Conservation (phyloP, 805 yeast species). For the Blastobotrys muscicola region DNA sequence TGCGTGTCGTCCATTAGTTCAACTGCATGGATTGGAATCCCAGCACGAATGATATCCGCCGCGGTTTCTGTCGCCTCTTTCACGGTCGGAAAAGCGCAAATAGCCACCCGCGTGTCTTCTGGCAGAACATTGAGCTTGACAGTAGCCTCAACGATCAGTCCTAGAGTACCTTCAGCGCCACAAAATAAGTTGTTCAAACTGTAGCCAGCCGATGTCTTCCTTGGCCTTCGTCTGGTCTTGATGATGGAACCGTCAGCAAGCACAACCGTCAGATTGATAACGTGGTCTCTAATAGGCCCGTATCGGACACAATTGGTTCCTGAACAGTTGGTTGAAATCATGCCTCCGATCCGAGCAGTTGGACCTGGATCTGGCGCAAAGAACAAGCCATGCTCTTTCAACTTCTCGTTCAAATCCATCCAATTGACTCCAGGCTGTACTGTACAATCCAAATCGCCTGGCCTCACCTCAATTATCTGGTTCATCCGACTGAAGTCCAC, state of each 20-base stretch:
- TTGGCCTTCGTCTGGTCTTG: conserved; percentile 65
- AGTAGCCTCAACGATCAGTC: conserved; percentile 70
- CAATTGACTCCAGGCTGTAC: conserved; percentile 78
- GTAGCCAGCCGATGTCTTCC: conserved; percentile 74
- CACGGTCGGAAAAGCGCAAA: conserved; percentile 58
- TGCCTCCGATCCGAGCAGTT: conserved; percentile 73
- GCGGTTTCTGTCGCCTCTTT: conserved; percentile 66
- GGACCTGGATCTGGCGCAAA: conserved; percentile 79
- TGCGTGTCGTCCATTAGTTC: conserved; percentile 65
- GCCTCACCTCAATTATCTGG: conserved; percentile 45
- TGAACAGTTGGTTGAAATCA: conserved; percentile 68
- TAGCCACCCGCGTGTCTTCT: conserved; percentile 52
- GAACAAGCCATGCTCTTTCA: conserved; percentile 38
- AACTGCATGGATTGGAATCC: conserved; percentile 63
- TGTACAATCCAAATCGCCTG: conserved; percentile 56
- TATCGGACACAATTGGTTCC: conserved; percentile 73
- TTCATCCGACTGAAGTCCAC: conserved; percentile 55
- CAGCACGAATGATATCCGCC: conserved; percentile 48
- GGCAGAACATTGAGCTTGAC: conserved; percentile 61
- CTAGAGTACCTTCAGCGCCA: conserved; percentile 75
- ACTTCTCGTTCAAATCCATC: conserved; percentile 53
- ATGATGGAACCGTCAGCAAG: conserved; percentile 72
- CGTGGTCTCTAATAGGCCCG: conserved; percentile 74
- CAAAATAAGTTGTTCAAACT: conserved; percentile 65
- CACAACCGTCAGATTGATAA: conserved; percentile 59